Evolutionary conservation across 1,139 yeast species (phyloP).

Genomic region (Schwanniomyces etchellsii): DNA sequence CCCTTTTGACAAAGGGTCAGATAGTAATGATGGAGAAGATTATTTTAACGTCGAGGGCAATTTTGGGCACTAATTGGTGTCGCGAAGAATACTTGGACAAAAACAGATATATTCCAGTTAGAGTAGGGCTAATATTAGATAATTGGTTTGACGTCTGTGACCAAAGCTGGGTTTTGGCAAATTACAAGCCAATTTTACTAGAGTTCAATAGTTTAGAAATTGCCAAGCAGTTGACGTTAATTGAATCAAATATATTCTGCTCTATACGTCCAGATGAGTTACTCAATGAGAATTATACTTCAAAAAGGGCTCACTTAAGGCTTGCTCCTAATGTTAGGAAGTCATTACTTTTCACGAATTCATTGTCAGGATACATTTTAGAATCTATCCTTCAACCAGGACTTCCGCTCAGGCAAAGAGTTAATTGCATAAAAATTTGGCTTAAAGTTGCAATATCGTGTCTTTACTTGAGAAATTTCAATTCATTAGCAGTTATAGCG

Average conservation of each 20-base stretch:
- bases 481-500: slow-evolving; percentile 83
- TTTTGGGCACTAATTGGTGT: slow-evolving; percentile 49
- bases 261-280: slow-evolving; percentile 67
- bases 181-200: slow-evolving; percentile 47
- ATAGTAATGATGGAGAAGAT: slow-evolving; percentile 38
- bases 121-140: slow-evolving; percentile 21
- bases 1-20: slow-evolving; percentile 35
- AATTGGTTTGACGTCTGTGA: slow-evolving; percentile 38
- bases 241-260: slow-evolving; percentile 71
- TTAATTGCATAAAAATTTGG: slow-evolving; percentile 71
- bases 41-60: slow-evolving; percentile 43
- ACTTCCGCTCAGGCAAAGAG: slow-evolving; percentile 43
- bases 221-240: slow-evolving; percentile 78
- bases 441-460: slow-evolving; percentile 80
- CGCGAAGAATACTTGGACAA: slow-evolving; percentile 21
- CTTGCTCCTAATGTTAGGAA: slow-evolving; percentile 70
- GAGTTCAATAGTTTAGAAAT: slow-evolving; percentile 76
- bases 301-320: slow-evolving; percentile 55
- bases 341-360: slow-evolving; percentile 70
- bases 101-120: slow-evolving; percentile 23
- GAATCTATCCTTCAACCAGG: slow-evolving; percentile 66
- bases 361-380: slow-evolving; percentile 74
- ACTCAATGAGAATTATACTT: slow-evolving; percentile 65
- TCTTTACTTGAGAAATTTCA: slow-evolving; percentile 73
- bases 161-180: slow-evolving; percentile 42